Base-by-base conservation (phyloP, 2,329 filamentous ascomycete genomes). In the Emmonsiellopsis sp. region DNA sequence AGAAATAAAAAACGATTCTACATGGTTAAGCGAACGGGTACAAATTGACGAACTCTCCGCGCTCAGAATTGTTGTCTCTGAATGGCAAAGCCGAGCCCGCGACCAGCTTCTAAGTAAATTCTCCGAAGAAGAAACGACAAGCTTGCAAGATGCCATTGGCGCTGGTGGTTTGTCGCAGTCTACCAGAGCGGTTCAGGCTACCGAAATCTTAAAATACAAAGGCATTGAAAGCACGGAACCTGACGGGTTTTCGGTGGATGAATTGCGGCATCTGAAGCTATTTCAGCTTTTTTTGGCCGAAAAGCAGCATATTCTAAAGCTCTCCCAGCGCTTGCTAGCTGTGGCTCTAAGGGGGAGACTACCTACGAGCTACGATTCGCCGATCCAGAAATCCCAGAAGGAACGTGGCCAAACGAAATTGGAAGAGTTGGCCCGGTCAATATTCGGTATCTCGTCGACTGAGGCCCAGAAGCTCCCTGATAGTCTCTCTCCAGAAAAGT, bases 81-180 rank as follows among this genome's bases (percentile, higher is more conserved):
- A 97, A 76, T 87, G 86, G 77, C 92, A 97, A 71, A 81, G 80
- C 58, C 82, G 89, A 37, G 76, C 89, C n/a, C 77, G 82, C n/a
- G 77, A 78, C 45, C 84, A 90, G 61, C 78, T 96, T 1, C 76
- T 83, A 42, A 80, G 80, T 11, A 82, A 83, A 1, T 81, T 92
- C 53, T 89, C 88, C 0, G 83, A 85, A 46, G 88, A 93, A 61
- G 88, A 94, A 74, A 76, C 83, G 13, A 78, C 84, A 53, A 90
- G 88, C 62, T 72, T 94, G 45, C 84, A 87, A 62, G 86, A 87
- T 62, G 86, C 86, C 13, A 81, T 59, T 53, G 48, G 53, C 8
- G 47, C 52, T 32, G 53, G 55, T 39, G 60, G 56, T 53, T 43
- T 56, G 9, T 55, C 56, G 6, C 54, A 53, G 9, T 43, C 52